Base-by-base conservation (phyloP, 768 basidiomycete genomes). In the Trametes maxima region DNA sequence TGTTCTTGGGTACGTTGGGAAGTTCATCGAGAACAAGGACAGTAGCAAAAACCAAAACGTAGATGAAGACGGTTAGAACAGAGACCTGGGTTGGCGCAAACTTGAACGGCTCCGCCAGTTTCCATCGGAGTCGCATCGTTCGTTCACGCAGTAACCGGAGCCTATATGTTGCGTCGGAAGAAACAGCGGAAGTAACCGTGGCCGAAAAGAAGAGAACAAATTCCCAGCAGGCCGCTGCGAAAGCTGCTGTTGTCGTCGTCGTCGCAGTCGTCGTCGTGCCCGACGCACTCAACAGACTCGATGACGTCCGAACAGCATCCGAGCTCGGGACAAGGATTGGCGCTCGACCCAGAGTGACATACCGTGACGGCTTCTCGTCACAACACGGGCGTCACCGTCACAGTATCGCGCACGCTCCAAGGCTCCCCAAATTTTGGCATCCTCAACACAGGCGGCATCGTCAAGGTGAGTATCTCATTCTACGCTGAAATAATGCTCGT, bases 21-120 rank as follows among this genome's bases (percentile, higher is more conserved):
- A 86, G 75, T 8, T 76, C 68, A 68, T 88, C 83, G 3, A 82
- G 83, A 40, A 79, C 65, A 4, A 82, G 67, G 0, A 87, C 77
- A 8, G 80, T 69, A 25, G 66, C 69, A 63, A 86, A 81, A 53
- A 87, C 71, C 1, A 74, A 67, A 1, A 70, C 70, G 67, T 88
- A 89, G 36, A 83, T 66, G 56, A 83, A 49, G 11, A 81, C 62
- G 16, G 80, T 71, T 2, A 87, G 68, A 53, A 83, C 54, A 0
- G 83, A 80, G 10, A 80, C 78, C 0, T 82, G 81, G 12, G 73
- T 47, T 1, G 76, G 71, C 54, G 73, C 69, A 69, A 83, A 83
- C 28, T 70, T 59, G 59, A 68, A 65, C 13, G 67, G 68, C 19
- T 46, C 36, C 4, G 57, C 40, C 13, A 62, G n/a, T 13, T 35